Evolutionary conservation across 805 yeast genomes (phyloP), one percentile per base, ranked within the genome.

Genomic region (Sugiyamaella lignohabitans): DNA sequence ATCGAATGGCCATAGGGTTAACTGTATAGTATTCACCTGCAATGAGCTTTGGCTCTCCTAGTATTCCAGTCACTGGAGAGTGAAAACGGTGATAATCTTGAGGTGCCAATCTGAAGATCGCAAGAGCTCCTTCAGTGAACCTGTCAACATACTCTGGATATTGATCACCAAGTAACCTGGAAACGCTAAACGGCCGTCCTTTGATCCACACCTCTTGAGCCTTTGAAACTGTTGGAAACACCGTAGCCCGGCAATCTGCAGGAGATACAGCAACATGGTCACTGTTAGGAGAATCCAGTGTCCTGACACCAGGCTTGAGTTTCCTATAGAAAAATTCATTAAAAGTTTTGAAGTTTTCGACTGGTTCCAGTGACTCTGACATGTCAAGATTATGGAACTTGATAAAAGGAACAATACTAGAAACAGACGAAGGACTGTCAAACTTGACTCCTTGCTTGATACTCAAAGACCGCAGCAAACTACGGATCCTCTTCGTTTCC

Each of bases 41-140:
- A 27, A 91, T 84, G 54, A 71, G 74, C 40, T 71, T 71, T 14
- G 91, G 81, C 48, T 77, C 71, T 1, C 84, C 84, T 29, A 93
- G 65, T 0, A 61, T 60, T 1, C 97, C 98, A 49, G 74, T 76
- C 2, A 93, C 89, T 0, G 97, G 96, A 14, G 79, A 74, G 62
- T 91, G 98, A 64, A 91, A 89, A 39, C 98, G 70, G 61, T 91
- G 98, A 60, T 91, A 91, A 62, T 91, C 98, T 62, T 91, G 98
- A 1, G 98, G 98, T 0, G 98, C 98, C 38, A 91, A 68, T 48
- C 98, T 68, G 63, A 91, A 91, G 1, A 91, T 77, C 0, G 84
- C 89, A 38, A 89, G 64, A 2, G 88, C 69, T 37, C 87, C 84
- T 14, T 69, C 63, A 5, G 63, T 56, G 52, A 75, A 76, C 8